These are phyloP conservation scores for Zygoascus flipseniorum DNA, from an alignment of 805 yeast species.

Conservation along the genomic window DNA sequence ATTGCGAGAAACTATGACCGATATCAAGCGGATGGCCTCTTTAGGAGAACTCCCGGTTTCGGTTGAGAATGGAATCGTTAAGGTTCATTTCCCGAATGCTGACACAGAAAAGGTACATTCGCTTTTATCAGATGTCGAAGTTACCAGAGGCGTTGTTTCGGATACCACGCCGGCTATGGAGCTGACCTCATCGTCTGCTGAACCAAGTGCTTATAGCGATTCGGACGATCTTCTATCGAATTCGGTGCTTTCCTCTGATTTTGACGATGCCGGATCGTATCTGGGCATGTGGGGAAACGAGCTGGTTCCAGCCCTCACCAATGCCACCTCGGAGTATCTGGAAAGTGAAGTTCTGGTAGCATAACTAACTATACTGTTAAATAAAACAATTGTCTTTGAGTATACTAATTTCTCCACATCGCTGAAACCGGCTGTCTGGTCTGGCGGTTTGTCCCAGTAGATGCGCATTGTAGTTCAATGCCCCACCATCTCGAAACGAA, in stretches of 20 bases:
- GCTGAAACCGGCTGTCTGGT: no score
- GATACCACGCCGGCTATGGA: conserved; percentile 9
- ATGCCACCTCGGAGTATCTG: neutral
- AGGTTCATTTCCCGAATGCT: conserved; percentile 66
- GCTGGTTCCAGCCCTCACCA: neutral
- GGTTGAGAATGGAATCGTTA: conserved; percentile 33
- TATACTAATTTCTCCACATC: no score
- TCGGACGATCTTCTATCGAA: neutral
- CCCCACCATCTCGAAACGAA: neutral
- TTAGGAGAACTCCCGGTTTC: conserved; percentile 63
- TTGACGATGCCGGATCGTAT: neutral
- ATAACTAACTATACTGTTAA: neutral
- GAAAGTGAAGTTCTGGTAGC: neutral
- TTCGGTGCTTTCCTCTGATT: conserved; percentile 1
- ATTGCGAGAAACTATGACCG: conserved; percentile 35
- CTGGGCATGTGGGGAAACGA: neutral
- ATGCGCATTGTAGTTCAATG: no score
- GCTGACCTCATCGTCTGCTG: neutral
- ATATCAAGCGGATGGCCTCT: conserved; percentile 37
- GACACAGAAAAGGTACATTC: conserved; percentile 49
- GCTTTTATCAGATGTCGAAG: conserved; percentile 50
- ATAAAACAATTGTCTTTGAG: neutral
- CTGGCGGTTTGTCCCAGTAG: no score
- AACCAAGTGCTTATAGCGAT: neutral
- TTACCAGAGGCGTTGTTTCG: conserved; percentile 46